These are phyloP conservation scores for Echium plantagineum DNA, from an alignment of 257 asterid genomes.

Conservation along the genomic window DNA sequence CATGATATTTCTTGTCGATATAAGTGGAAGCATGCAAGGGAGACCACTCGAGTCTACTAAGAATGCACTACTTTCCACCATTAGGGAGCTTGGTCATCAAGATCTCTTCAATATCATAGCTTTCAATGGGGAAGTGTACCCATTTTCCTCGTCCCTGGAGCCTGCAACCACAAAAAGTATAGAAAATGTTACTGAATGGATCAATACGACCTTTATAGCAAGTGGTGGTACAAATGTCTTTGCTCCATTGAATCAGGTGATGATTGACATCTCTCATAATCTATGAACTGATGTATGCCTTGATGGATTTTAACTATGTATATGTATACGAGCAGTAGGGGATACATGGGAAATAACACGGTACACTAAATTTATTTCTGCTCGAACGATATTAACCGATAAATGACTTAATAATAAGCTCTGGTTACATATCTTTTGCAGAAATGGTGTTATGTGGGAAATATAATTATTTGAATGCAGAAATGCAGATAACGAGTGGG, in stretches of 20 bases:
- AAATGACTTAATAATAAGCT: too few relatives aligned
- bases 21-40: constrained; percentile 42
- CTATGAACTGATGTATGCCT: neutral
- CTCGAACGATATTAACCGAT: too few relatives aligned
- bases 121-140: constrained; percentile 23
- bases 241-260: constrained; percentile 29
- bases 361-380: too few relatives aligned
- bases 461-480: too few relatives aligned
- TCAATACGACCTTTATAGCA: constrained; percentile 29
- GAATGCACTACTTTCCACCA: constrained; percentile 23
- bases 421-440: too few relatives aligned
- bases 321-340: too few relatives aligned
- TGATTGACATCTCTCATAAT: neutral
- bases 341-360: too few relatives aligned
- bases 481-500: too few relatives aligned
- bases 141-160: constrained; percentile 28
- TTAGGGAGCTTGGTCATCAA: constrained; percentile 25
- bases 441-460: too few relatives aligned
- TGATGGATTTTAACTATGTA: neutral
- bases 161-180: constrained; percentile 22
- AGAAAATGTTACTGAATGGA: constrained; percentile 28
- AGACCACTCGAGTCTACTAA: constrained; percentile 31
- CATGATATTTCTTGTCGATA: constrained; percentile 33
- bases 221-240: constrained; percentile 30
- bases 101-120: constrained; percentile 32